Evolutionary conservation across 2,329 filamentous ascomycete genomes (phyloP), one percentile per base, ranked within the genome.

Genomic region (Cadophora luteo-olivacea): DNA sequence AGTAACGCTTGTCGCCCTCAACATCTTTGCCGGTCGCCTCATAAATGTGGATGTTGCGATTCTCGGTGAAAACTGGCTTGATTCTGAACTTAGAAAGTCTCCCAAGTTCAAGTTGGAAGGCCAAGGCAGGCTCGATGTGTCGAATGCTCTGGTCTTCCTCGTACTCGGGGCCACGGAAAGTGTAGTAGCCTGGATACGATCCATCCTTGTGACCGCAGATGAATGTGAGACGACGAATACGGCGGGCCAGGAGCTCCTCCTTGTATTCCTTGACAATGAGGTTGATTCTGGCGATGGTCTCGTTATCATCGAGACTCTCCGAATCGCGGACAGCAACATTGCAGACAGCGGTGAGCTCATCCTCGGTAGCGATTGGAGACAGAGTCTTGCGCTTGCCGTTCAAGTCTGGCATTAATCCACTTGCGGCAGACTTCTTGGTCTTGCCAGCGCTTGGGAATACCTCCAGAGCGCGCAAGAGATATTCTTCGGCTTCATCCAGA

Each of bases 41-140:
- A 82, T 98, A 99, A 69, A 99, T 94, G 84, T 99, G 96, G 73
- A 99, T 97, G 82, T 97, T 98, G 79, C 97, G 92, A 86, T 99
- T 99, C 82, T 98, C 94, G 0, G 96, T 98, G 83, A 99, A 99
- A 63, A 99, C 94, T 1, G 96, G 95, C 84, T 94, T 97, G 83
- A 98, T 97, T 84, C 94, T 91, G 88, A 99, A 99, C 84, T 97
- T 98, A 78, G 92, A 92, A 36, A 99, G 88, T 80, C 96, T 92
- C 69, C 90, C 91, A 72, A 99, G 90, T 82, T 99, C 96, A 80
- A 98, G 92, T 85, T 99, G 96, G 92, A 98, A 99, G 78, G 96
- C 94, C 80, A 97, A 86, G 66, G 96, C 95, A 62, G 96, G 96
- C 83, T 99, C 96, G 73, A 89, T 97, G 85, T 99, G 95, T 84